Percentiles rank a stretch among this genome's conserved stretches.
phyloP scores from a whole-genome alignment of 495 filamentous ascomycete species.

The Talaromyces wortmannii region DNA sequence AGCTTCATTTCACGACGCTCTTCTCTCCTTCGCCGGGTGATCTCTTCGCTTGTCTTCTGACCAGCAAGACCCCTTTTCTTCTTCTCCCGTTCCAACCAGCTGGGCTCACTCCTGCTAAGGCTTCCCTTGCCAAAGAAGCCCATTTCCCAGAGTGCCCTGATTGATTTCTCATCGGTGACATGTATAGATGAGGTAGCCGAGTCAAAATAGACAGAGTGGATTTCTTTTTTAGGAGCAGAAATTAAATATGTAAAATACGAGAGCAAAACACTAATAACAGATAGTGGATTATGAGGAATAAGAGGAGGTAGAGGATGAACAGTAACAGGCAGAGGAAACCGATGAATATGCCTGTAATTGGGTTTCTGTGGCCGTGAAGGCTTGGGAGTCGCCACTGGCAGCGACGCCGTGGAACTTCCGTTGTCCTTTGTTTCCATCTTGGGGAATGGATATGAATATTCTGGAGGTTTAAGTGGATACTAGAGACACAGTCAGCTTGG shows the following conservation, averaged over 20 bases:
- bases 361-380: conserved; percentile 49
- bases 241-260: conserved; percentile 67
- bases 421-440: not conserved
- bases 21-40: conserved; percentile 66
- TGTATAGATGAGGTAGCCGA: conserved; percentile 75
- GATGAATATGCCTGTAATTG: conserved; percentile 65
- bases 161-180: conserved; percentile 66
- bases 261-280: conserved; percentile 69
- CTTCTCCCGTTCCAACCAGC: conserved; percentile 81
- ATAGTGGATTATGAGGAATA: conserved; percentile 88
- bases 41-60: conserved; percentile 65
- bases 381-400: conserved; percentile 3
- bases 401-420: conserved; percentile 1
- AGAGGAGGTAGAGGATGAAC: conserved; percentile 78
- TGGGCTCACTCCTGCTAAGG: conserved; percentile 88
- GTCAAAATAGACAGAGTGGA: conserved; percentile 71
- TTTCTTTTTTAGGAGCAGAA: conserved; percentile 60
- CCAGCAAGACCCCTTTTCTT: conserved; percentile 56
- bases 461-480: no score
- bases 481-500: not conserved
- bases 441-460: no score
- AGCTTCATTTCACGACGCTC: conserved; percentile 81
- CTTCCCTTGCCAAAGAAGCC: conserved; percentile 95
- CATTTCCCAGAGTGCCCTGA: conserved; percentile 83
- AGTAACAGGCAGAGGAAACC: conserved; percentile 69